These are phyloP conservation scores for Candida railenensis DNA, from an alignment of 805 yeast genomes.

Conservation along the genomic window DNA sequence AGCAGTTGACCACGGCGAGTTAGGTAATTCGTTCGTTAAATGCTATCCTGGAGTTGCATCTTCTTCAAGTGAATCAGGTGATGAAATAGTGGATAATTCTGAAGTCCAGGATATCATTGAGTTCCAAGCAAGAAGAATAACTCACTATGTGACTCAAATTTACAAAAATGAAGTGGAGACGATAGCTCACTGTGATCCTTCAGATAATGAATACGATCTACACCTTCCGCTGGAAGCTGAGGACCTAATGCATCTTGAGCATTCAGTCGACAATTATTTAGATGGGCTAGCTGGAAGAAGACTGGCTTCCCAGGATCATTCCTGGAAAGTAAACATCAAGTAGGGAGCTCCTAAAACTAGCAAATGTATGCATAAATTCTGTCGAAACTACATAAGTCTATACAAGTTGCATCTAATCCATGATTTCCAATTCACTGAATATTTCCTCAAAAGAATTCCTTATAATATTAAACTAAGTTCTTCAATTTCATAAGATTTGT, in stretches of 20 bases:
- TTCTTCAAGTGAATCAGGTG: constrained; percentile 19
- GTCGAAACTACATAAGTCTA: too few species aligned
- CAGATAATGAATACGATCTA: constrained; percentile 15
- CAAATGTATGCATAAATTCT: too few species aligned
- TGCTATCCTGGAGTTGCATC: constrained; percentile 51
- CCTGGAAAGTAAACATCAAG: neutral
- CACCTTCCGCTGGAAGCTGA: constrained; percentile 5
- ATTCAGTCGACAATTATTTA: constrained; percentile 8
- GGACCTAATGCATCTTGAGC: constrained; percentile 6
- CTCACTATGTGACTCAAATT: constrained; percentile 39
- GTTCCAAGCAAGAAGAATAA: constrained; percentile 52
- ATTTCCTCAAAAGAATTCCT: too few species aligned
- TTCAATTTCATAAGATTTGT: constrained; percentile 32
- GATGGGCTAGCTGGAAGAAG: too few species aligned
- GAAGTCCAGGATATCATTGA: constrained; percentile 50
- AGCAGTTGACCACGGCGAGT: constrained; percentile 17
- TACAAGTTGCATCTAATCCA: too few species aligned
- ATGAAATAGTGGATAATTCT: constrained; percentile 15
- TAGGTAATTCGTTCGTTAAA: constrained; percentile 21
- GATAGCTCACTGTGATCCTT: constrained; percentile 13
- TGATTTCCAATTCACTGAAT: too few species aligned
- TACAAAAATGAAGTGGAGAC: constrained; percentile 36
- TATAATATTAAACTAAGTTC: constrained; percentile 51
- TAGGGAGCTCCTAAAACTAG: too few species aligned
- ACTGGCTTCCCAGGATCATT: too few species aligned